Evolutionary conservation across 352 stramenopile species (phyloP).

Genomic region (Pythium rhizo-oryzae): DNA sequence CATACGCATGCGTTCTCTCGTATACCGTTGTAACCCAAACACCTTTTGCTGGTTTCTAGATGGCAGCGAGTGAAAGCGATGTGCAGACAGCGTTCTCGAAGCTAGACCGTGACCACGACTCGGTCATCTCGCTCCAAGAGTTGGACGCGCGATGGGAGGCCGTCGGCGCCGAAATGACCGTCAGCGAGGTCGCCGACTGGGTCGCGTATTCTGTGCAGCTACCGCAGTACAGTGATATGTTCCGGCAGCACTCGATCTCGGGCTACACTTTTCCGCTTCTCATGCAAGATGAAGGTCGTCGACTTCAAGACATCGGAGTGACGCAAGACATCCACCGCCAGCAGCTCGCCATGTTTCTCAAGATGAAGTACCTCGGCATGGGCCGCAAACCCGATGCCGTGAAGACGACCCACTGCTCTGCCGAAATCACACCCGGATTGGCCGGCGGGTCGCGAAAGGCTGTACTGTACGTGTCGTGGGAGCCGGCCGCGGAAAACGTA

Average conservation of each 20-base stretch:
- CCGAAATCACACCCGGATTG: slow-evolving; percentile 27
- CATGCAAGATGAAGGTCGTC: slow-evolving; percentile 80
- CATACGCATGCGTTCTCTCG: background rate
- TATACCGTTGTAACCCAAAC: no score
- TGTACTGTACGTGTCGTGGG: slow-evolving; percentile 65
- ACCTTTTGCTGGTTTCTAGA: slow-evolving; percentile 24
- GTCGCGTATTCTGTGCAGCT: slow-evolving; percentile 79
- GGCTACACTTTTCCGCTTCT: slow-evolving; percentile 87
- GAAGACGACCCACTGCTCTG: slow-evolving; percentile 44
- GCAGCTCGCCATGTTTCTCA: slow-evolving; percentile 82
- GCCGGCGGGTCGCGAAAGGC: slow-evolving; percentile 16
- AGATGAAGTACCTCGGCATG: slow-evolving; percentile 84
- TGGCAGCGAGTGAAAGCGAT: slow-evolving; percentile 62
- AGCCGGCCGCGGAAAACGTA: slow-evolving; percentile 40
- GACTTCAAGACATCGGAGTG: slow-evolving; percentile 76
- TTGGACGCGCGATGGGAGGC: slow-evolving; percentile 81
- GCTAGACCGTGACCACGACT: slow-evolving; percentile 78
- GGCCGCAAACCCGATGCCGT: slow-evolving; percentile 57
- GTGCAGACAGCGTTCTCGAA: slow-evolving; percentile 73
- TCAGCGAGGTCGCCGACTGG: slow-evolving; percentile 83
- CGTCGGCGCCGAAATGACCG: slow-evolving; percentile 86
- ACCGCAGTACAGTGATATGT: slow-evolving; percentile 80
- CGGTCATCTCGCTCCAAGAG: slow-evolving; percentile 81
- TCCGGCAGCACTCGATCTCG: slow-evolving; percentile 79
- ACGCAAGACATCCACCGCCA: slow-evolving; percentile 72